These are phyloP conservation scores for Calycina herbarum DNA, from an alignment of 2,329 filamentous ascomycete genomes.

Conservation along the genomic window DNA sequence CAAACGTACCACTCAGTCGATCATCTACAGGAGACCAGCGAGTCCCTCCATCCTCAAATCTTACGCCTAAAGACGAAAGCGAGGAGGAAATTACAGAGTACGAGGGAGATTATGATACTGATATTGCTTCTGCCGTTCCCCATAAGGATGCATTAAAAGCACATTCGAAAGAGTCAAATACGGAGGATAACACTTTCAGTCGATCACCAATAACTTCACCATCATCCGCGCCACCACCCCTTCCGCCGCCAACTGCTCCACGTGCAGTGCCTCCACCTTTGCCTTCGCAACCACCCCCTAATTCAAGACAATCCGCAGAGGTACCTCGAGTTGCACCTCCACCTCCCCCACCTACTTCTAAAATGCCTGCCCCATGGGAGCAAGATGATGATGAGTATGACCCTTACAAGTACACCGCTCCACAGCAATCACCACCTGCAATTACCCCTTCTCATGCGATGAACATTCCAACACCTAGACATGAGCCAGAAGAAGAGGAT, in stretches of 20 bases:
- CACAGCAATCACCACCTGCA: slow-evolving; percentile 30
- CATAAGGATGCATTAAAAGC: slow-evolving; percentile 91
- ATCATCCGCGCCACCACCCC: slow-evolving; percentile 49
- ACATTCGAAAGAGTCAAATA: slow-evolving; percentile 73
- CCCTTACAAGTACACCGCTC: slow-evolving; percentile 56
- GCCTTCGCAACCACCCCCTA: slow-evolving; percentile 57
- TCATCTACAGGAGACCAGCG: slow-evolving; percentile 59
- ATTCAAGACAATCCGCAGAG: slow-evolving; percentile 64
- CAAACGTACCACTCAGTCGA: slow-evolving; percentile 51
- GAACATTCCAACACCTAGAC: slow-evolving; percentile 24
- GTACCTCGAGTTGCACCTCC: slow-evolving; percentile 66
- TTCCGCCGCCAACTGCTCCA: slow-evolving; percentile 55
- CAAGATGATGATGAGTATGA: slow-evolving; percentile 74
- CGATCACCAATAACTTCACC: slow-evolving; percentile 46
- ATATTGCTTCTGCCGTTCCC: slow-evolving; percentile 90
- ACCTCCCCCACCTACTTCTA: slow-evolving; percentile 42
- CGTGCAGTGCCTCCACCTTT: slow-evolving; percentile 64
- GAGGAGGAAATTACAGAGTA: slow-evolving; percentile 89
- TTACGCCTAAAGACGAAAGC: slow-evolving; percentile 55
- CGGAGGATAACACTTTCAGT: slow-evolving; percentile 64
- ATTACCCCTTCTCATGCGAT: slow-evolving; percentile 14
- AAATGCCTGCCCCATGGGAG: slow-evolving; percentile 46
- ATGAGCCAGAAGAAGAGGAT: slow-evolving; percentile 34
- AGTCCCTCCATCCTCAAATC: slow-evolving; percentile 44
- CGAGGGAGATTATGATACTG: slow-evolving; percentile 96